Evolutionary conservation across 2,329 filamentous ascomycete species (phyloP), one percentile per base, ranked within the genome.

Genomic region (Claviceps cyperi): DNA sequence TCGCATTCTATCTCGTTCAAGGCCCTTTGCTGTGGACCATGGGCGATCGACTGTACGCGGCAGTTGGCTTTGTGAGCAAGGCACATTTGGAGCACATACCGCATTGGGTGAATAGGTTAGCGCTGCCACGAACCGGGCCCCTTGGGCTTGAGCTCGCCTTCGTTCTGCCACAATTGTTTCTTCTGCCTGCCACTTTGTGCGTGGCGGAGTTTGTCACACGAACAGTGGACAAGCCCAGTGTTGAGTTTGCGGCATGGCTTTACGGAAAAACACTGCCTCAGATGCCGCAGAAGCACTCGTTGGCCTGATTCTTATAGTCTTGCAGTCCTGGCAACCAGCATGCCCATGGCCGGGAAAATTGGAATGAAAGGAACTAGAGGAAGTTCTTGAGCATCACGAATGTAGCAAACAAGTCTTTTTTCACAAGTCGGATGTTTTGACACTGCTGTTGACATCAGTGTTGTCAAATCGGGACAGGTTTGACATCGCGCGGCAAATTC

Each of bases 11-110:
- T 62, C 67, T 84, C 8, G 70, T 83, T 11, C 81, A 84, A 55
- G 80, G 80, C 0, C 80, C 80, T 0, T 61, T 84, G 1, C 64
- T 84, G 1, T 75, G 70, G 69, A 70, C 69, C 0, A 48, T 83
- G 1, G 81, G 79, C 3, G 79, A 86, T 59, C 68, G 81, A 39
- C 22, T 86, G 1, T 85, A 85, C 61, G 70, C 75, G 5, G 77
- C 77, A 7, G 70, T 72, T 0, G 82, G 83, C 9, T 81, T 75
- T 67, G 58, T 64, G 3, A 71, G 72, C 44, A 64, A 70, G 1
- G 64, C 67, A 14, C 72, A 81, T 53, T 59, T 68, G 28, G 59
- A 71, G n/a, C 65, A 71, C 37, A 71, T 83, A 32, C 70, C 74
- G 0, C 62, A 68, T 4, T 84, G 81, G 78, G 68, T 75, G 21